Evolutionary conservation across 106 monocot genomes (phyloP), one percentile per base, ranked within the genome.

Genomic region (Platanthera guangdongensis): DNA sequence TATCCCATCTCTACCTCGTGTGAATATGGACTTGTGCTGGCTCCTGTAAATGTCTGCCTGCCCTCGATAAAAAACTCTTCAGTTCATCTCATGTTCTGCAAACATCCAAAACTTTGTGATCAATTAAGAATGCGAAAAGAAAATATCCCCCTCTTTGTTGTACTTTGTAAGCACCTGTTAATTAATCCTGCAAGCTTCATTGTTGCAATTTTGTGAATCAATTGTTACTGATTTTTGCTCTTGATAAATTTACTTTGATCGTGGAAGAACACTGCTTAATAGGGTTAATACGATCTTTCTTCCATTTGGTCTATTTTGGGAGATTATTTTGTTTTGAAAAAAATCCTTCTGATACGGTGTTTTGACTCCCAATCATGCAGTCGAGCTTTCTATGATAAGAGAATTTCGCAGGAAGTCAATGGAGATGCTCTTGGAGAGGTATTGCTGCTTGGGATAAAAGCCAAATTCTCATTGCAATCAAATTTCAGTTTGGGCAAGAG

Each of bases 361-460:
- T 65, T 32, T 47, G 8, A 39, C 39, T 39, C 12, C 32, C 32
- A 30, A 30, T 65, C 65, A 12, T 76, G 11, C 77, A 86, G 89
- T 18, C 86, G 89, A 6, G 84, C 84, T 28, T 90, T 90, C 74
- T 90, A 78, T 57, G 89, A 90, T 75, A 90, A 90, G 76, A 79
- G 89, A 45, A 90, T 90, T 11, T 90, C 87, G n/a, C 90, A 90
- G 68, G 90, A 90, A 81, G 90, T 90, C 57, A 83, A 71, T 72
- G 87, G 90, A 72, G 90, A 90, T 83, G 82, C 87, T 77, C 83
- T 90, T 39, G 87, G 90, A 21, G 90, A 90, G 82, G 89, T 87
- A 84, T 6, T 21, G 13, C 4, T 25, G 28, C 32, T 32, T 32
- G 32, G 11, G 28, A 65, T 32, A 32, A 19, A 65, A 32, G 65